phyloP scores from a whole-genome alignment of 225 moss, liverwort and hornwort species.

The Pseudoscleropodium purum region DNA sequence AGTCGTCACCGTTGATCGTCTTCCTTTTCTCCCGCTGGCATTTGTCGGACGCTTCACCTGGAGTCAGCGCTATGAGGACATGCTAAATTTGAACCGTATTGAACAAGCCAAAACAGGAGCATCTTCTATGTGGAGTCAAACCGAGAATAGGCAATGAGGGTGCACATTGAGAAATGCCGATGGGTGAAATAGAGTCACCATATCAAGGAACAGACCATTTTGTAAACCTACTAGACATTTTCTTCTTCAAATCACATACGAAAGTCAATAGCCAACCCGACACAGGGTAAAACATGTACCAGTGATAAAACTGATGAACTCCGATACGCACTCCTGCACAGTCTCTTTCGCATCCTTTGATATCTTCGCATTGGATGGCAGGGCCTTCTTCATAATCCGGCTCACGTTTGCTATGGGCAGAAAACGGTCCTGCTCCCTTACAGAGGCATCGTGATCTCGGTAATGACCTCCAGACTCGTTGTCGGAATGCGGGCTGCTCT shows the following conservation, averaged over 20 bases:
- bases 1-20: constrained; percentile 82
- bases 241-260: not conserved
- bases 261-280: not conserved
- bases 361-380: constrained; percentile 89
- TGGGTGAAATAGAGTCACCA: not conserved
- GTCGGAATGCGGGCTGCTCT: constrained; percentile 87
- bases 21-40: constrained; percentile 89
- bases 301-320: constrained; percentile 95
- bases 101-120: not conserved
- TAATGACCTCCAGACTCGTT: constrained; percentile 82
- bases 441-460: constrained; percentile 68
- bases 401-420: constrained; percentile 93
- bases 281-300: not conserved
- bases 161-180: not conserved
- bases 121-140: not conserved
- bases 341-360: constrained; percentile 93
- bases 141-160: not conserved
- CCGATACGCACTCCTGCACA: constrained; percentile 91
- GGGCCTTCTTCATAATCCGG: constrained; percentile 89
- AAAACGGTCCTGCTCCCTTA: constrained; percentile 86
- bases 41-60: constrained; percentile 85
- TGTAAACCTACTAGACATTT: not conserved
- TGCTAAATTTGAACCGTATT: not conserved
- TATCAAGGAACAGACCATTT: not conserved
- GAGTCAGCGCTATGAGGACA: not conserved